Base-by-base conservation (phyloP, 2,329 filamentous ascomycete species). In the Fusarium illudens region DNA sequence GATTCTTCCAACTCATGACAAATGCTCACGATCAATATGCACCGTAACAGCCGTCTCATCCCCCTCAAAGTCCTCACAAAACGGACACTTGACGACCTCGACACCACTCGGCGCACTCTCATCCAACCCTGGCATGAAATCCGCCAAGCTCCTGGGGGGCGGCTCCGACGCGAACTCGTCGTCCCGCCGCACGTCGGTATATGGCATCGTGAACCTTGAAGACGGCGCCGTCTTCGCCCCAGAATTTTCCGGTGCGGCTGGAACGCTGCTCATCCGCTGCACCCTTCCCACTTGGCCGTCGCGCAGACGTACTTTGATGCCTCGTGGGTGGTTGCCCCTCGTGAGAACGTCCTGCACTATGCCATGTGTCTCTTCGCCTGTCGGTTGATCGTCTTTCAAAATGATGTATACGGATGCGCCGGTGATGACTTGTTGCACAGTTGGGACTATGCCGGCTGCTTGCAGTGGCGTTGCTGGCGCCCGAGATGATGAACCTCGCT, bases 261-360 rank as follows among this genome's bases (percentile, higher is more conserved):
- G 54, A 50, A 53, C 65, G 44, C 75, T 56, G 15, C 78, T 81
- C 77, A 92, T 84, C 44, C 84, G 81, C 77, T 94, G 92, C 27
- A 95, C 92, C 15, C 92, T 82, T 2, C 92, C 92, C 3, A 95
- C 87, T 25, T 90, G 84, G 1, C 92, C 92, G 75, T 92, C 90
- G 2, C 81, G 79, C 6, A 95, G 82, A 3, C 92, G 87, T 22
- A 94, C 91, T 77, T 94, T 95, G 80, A 94, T 92, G 33, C 92
- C 92, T 10, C 90, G 85, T 3, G 91, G 90, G 72, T 95, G 92
- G 70, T 94, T 87, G 25, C 91, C 90, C 1, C 86, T 82, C 3
- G 92, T 94, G 49, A 95, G 82, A 0, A 94, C 77, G 46, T 93
- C 87, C 54, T 84, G 83, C 1, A 95, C 87, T 6, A 83, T 78